Conservation (phyloP, 2,329 filamentous ascomycete species). For the Monosporascus sp. region DNA sequence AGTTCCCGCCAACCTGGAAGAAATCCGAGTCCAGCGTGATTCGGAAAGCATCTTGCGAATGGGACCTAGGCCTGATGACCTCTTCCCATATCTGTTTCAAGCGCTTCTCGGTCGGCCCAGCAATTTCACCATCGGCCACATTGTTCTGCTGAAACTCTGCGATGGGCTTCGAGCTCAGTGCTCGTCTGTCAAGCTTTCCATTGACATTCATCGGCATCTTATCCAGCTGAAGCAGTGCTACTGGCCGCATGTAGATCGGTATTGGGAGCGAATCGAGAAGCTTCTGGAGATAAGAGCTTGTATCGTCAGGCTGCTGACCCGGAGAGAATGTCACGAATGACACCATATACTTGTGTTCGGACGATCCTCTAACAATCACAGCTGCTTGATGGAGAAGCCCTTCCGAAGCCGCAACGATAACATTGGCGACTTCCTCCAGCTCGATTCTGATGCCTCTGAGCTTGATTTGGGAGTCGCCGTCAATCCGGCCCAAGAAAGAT, state of each 20-base stretch:
- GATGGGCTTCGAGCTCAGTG: slow-evolving; percentile 19
- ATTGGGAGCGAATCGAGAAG: slow-evolving; percentile 16
- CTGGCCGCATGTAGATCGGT: slow-evolving; percentile 32
- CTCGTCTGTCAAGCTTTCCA: slow-evolving; percentile 29
- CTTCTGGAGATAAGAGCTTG: slow-evolving; percentile 3
- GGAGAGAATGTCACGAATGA: slow-evolving; percentile 17
- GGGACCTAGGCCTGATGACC: too few relatives aligned
- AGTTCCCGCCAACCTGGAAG: too few relatives aligned
- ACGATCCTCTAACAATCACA: not conserved
- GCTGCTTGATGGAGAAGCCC: slow-evolving; percentile 1
- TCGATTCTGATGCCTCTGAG: slow-evolving; percentile 38
- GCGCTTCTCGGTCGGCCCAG: too few relatives aligned
- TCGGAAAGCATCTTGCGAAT: too few relatives aligned
- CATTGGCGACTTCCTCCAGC: slow-evolving; percentile 32
- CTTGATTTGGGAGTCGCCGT: slow-evolving; percentile 35
- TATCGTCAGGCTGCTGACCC: not conserved
- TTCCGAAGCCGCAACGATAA: slow-evolving; percentile 4
- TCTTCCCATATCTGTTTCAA: too few relatives aligned
- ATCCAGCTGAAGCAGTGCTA: slow-evolving; percentile 19
- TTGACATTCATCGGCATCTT: slow-evolving; percentile 25
- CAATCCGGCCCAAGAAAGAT: slow-evolving; percentile 28
- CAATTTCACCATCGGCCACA: too few relatives aligned
- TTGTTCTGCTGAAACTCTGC: not conserved
- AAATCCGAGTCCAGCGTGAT: too few relatives aligned
- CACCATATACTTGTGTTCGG: slow-evolving; percentile 11